Evolutionary conservation across 768 basidiomycete genomes (phyloP).

Genomic region (Suillus brevipes): DNA sequence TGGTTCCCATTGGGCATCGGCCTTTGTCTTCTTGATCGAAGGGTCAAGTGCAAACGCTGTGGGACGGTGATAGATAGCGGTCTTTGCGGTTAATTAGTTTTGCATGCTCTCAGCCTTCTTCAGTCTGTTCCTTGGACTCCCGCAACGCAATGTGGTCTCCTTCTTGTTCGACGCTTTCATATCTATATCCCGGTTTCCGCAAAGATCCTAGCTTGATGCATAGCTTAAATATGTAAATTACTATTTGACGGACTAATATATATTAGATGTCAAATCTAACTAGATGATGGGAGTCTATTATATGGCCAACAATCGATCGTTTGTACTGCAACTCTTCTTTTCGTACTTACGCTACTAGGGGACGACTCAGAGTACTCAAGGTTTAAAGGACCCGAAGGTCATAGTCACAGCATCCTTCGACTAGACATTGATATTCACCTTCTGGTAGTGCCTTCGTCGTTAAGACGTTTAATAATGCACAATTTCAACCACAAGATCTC

Average conservation of each 20-base stretch:
- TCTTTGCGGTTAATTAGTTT: conserved; percentile 25
- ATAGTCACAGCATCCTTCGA: too few relatives aligned
- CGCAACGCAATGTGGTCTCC: neutral
- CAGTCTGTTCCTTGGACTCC: neutral
- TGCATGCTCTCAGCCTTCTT: neutral
- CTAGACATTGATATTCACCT: too few relatives aligned
- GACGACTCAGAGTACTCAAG: too few relatives aligned
- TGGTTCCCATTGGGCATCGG: conserved; percentile 88
- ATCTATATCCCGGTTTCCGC: neutral
- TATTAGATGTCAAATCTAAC: neutral
- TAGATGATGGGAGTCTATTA: too few relatives aligned
- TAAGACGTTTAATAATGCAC: neutral
- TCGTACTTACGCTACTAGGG: too few relatives aligned
- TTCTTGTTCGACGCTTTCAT: neutral
- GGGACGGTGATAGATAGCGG: conserved; percentile 41
- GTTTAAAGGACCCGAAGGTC: too few relatives aligned
- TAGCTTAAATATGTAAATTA: neutral
- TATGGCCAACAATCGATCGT: too few relatives aligned
- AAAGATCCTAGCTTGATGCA: neutral
- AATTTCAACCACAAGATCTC: neutral
- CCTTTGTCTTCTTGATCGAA: conserved; percentile 72
- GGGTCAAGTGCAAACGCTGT: conserved; percentile 61
- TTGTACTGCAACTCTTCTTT: too few relatives aligned
- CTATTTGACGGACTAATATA: neutral
- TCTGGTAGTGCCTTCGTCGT: neutral